Evolutionary conservation across 306 rosid species (phyloP), one percentile per base, ranked within the genome.

Genomic region (Prunus persica): DNA sequence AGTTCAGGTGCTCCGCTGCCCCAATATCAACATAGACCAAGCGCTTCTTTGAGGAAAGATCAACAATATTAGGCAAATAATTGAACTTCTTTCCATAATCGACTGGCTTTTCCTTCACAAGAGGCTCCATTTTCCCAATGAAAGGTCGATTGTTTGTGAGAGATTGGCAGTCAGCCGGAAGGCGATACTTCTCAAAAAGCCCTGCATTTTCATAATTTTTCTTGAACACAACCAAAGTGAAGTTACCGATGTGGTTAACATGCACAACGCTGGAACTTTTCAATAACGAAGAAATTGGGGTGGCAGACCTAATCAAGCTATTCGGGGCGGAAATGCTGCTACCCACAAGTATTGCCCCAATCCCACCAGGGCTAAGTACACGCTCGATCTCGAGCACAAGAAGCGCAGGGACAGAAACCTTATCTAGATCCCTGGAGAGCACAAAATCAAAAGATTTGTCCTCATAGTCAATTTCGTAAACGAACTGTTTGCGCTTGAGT

Each of bases 361-460:
- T 82, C 47, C 99, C 99, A 9, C 91, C 96, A 1, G 99, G 93
- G 72, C 81, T 86, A 81, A 96, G 97, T 71, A 96, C 80, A 13
- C 99, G 96, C 80, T 96, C 98, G 28, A 92, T 83, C 78, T 96
- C 97, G 11, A 89, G 91, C 72, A 92, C 89, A 27, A 92, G 81
- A 74, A 87, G 82, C 14, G 96, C 87, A 77, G 97, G 97, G 75
- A 84, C 93, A 13, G 91, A 57, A 72, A 79, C 91, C 83, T 82
- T 87, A 45, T 87, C 89, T 1, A 86, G 55, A 84, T 92, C 96
- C 82, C 81, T 87, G 22, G 91, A 81, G 65, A 90, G 81, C 61
- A 96, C 97, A 55, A 96, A 92, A 70, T 89, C 93, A 14, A 96
- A 96, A 0, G 91, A 89, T 47, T 11, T 65, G 28, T 91, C 96